These are phyloP conservation scores for Euphorbia celastroides DNA, from an alignment of 441 rosid species.

Conservation along the genomic window DNA sequence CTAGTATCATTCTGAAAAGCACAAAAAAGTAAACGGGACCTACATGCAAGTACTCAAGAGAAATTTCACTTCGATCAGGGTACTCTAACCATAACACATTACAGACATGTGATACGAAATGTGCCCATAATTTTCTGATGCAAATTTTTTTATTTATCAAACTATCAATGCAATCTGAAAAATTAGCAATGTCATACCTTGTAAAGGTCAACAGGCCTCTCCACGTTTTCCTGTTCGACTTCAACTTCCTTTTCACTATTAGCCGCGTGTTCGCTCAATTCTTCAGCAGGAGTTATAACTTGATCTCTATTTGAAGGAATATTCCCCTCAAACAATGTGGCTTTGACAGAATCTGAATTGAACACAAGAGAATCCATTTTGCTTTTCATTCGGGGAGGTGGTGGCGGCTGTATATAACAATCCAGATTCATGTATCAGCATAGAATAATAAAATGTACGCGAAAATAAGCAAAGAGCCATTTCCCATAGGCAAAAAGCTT, in stretches of 20 bases:
- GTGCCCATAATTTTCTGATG: neutral
- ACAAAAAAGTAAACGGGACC: neutral
- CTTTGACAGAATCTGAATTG: constrained; percentile 58
- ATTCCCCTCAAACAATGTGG: constrained; percentile 40
- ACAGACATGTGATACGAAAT: neutral
- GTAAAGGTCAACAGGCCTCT: constrained; percentile 96
- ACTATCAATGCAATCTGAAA: neutral
- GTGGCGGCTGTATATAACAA: constrained; percentile 54
- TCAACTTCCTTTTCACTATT: constrained; percentile 43
- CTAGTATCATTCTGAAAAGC: neutral
- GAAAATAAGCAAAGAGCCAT: constrained; percentile 1
- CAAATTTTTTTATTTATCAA: neutral
- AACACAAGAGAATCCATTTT: constrained; percentile 85
- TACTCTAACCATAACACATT: neutral
- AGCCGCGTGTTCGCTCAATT: constrained; percentile 32
- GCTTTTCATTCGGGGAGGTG: constrained; percentile 73
- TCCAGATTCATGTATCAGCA: constrained; percentile 8
- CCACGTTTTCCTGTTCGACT: constrained; percentile 69
- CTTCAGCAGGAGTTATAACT: constrained; percentile 22
- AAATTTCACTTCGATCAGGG: neutral
- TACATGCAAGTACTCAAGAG: neutral
- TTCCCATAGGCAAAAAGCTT: neutral
- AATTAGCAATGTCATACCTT: constrained; percentile 47
- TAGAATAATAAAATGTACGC: neutral
- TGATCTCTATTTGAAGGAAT: constrained; percentile 27